These are phyloP conservation scores for Tetrahymena elliotti DNA, from an alignment of 73 alveolate species.

Conservation along the genomic window DNA sequence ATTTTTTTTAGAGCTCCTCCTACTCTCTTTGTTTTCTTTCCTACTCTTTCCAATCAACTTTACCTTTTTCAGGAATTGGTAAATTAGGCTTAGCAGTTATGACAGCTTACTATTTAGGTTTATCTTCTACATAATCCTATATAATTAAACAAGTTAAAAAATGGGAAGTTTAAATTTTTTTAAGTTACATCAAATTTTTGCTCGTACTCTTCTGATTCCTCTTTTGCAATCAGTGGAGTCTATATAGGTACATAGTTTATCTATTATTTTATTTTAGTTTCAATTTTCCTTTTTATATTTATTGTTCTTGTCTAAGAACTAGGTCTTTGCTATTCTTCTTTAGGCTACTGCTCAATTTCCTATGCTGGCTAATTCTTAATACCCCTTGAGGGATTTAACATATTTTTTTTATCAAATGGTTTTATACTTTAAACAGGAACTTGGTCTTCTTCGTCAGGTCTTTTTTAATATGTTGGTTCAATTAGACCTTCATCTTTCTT, in stretches of 20 bases:
- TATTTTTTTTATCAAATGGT: background rate
- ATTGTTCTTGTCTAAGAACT: background rate
- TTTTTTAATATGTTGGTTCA: background rate
- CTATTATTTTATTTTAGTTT: background rate
- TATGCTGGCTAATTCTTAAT: background rate
- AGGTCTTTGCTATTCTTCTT: background rate
- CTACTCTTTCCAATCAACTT: background rate
- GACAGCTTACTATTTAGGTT: background rate
- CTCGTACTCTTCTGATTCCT: background rate
- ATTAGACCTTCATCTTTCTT: background rate
- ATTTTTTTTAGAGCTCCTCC: background rate
- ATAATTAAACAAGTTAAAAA: background rate
- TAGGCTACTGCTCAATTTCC: background rate
- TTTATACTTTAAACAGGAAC: background rate
- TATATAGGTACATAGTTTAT: background rate
- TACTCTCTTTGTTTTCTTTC: background rate
- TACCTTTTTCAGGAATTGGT: background rate
- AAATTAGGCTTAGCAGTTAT: background rate
- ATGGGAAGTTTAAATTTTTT: background rate
- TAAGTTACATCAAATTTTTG: background rate
- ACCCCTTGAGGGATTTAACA: background rate
- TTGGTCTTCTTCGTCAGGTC: background rate
- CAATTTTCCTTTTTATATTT: background rate
- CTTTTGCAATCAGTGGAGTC: background rate
- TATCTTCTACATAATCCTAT: background rate